Base-by-base conservation (phyloP, 345 rosid species). In the Noccaea bulbosa region DNA sequence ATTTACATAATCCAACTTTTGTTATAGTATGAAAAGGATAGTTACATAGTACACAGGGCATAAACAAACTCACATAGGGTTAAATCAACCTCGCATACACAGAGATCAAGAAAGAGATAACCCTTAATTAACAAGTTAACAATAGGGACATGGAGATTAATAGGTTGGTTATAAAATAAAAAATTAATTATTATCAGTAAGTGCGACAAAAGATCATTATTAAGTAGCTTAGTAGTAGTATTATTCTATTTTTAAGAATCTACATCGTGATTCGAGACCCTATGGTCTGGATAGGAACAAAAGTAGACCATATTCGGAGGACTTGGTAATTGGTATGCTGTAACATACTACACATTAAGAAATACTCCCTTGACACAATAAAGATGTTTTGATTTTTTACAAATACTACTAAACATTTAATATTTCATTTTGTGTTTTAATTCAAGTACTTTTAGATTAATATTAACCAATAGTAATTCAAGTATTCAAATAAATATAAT, bases 211-310 rank as follows among this genome's bases (percentile, higher is more conserved):
- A 0, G 7, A 58, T 61, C 24, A 11, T 39, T 49, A 41, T 48
- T 15, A 48, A 48, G 4, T 70, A 33, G 24, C 2, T 1, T 22
- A 22, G 30, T 27, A 27, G 9, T 64, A 17, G 3, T 33, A 62
- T 2, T 72, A 63, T 44, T 54, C 7, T 35, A 45, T 15, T 14
- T 45, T 34, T 65, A 1, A 16, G 66, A 47, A 63, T 65, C 71
- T 47, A 38, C 66, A 40, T 47, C 77, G 71, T 50, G 64, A 62
- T 47, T 73, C 17, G 59, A n/a, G 15, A 73, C 52, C 59, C 37
- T 65, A 47, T n/a, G 35, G 51, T 56, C 59, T 55, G 70, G 76
- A 64, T 64, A 63, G 48, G 48, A 62, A 64, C 51, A 11, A 41
- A 37, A 51, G 16, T 12, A 1, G 75, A 62, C 62, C 62, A 24